Conservation (phyloP, 257 asterid species). For the Scutellaria barbata region DNA sequence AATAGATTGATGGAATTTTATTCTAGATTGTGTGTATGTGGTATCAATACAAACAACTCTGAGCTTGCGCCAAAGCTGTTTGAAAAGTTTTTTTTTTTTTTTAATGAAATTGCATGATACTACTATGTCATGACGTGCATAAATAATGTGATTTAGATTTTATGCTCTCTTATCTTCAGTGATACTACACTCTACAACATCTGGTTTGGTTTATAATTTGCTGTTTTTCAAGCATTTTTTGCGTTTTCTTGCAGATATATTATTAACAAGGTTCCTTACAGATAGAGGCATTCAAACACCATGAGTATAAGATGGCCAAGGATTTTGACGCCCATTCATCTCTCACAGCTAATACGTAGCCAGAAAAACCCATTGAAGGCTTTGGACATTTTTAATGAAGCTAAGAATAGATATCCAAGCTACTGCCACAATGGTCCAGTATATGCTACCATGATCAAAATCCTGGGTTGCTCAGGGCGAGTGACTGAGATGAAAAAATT, state of each 20-base stretch:
- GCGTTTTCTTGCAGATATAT: background rate
- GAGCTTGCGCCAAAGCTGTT: constrained; percentile 12
- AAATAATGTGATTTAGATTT: background rate
- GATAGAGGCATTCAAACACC: constrained; percentile 27
- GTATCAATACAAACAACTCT: background rate
- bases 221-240: background rate
- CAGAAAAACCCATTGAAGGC: constrained; percentile 89
- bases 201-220: constrained; percentile 10
- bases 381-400: constrained; percentile 70
- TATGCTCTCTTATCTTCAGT: background rate
- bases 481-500: constrained; percentile 72
- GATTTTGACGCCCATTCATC: constrained; percentile 68
- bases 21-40: background rate
- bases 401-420: constrained; percentile 62
- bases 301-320: constrained; percentile 92
- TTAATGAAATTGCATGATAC: background rate
- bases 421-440: constrained; percentile 83
- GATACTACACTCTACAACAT: background rate
- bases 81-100: background rate
- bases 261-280: constrained; percentile 8
- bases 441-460: constrained; percentile 69
- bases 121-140: background rate
- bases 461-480: constrained; percentile 69
- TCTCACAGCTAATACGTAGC: constrained; percentile 62
- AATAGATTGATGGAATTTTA: background rate